Evolutionary conservation across 352 stramenopile species (phyloP).

Genomic region (Globisporangium orthogonon): DNA sequence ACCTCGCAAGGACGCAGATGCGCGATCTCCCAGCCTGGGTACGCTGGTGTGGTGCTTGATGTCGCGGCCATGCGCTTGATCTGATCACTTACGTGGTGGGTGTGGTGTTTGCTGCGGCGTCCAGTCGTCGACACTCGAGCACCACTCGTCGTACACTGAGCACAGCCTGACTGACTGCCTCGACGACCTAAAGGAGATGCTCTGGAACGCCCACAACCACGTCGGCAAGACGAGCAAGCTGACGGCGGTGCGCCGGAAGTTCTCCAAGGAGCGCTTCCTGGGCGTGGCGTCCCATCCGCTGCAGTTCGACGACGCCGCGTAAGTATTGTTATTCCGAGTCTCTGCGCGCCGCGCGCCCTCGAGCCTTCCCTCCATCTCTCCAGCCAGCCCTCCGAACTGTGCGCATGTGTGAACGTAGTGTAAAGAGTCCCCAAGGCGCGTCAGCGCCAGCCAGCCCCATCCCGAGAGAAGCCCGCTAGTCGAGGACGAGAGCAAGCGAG

Average conservation of each 20-base stretch:
- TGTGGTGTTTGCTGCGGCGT: constrained; percentile 2
- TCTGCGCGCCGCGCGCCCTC: not conserved
- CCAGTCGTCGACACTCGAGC: constrained; percentile 59
- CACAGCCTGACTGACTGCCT: constrained; percentile 45
- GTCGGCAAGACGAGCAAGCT: constrained; percentile 76
- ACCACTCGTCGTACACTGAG: constrained; percentile 81
- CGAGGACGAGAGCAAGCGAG: not conserved
- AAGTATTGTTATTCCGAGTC: constrained; percentile 18
- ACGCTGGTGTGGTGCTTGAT: constrained; percentile 12
- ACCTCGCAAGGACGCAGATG: constrained; percentile 91
- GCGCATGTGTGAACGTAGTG: not conserved
- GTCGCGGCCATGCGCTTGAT: not conserved
- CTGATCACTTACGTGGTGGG: constrained; percentile 7
- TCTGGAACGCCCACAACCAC: constrained; percentile 65
- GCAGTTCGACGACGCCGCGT: constrained; percentile 36
- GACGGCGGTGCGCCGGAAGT: constrained; percentile 79
- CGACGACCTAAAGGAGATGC: constrained; percentile 73
- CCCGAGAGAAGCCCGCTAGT: not conserved
- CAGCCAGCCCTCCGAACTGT: not conserved
- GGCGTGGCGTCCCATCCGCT: constrained; percentile 57
- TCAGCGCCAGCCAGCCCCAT: no score
- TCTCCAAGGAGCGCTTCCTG: constrained; percentile 79
- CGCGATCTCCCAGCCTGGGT: constrained; percentile 68
- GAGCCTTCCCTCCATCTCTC: not conserved
- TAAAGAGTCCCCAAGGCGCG: not conserved